These are phyloP conservation scores for Rhamnella rubrinervis DNA, from an alignment of 331 rosid genomes.

Conservation along the genomic window DNA sequence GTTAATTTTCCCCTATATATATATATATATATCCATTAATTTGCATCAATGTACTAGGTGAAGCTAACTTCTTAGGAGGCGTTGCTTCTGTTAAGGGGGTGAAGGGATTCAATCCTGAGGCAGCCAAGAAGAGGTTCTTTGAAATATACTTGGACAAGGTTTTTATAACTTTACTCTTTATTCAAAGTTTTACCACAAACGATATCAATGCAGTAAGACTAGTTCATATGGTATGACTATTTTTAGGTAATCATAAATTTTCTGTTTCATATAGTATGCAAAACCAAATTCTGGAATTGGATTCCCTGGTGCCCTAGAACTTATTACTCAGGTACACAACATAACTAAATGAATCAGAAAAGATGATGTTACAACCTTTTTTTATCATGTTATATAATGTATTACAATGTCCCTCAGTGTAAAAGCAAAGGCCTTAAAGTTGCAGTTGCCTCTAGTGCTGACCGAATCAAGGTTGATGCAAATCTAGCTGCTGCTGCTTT, in stretches of 20 bases:
- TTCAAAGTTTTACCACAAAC: neutral
- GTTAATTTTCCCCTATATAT: too few relatives aligned
- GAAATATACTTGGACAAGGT: constrained; percentile 92
- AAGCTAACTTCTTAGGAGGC: constrained; percentile 94
- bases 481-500: constrained; percentile 89
- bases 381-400: constrained; percentile 25
- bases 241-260: neutral
- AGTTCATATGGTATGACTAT: neutral
- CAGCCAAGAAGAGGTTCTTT: constrained; percentile 85
- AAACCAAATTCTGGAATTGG: constrained; percentile 95
- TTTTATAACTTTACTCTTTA: neutral
- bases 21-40: neutral
- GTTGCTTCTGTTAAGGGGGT: constrained; percentile 89
- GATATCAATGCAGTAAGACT: neutral
- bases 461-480: constrained; percentile 94
- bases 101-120: constrained; percentile 65
- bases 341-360: neutral
- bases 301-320: constrained; percentile 93
- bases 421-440: constrained; percentile 92
- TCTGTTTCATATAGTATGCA: constrained; percentile 64
- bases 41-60: constrained; percentile 50
- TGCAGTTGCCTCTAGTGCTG: constrained; percentile 99
- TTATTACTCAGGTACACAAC: constrained; percentile 72
- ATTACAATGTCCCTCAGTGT: constrained; percentile 52
- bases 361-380: constrained; percentile 22